Conservation (phyloP, 2,329 filamentous ascomycete genomes). For the Passalora sequoiae region DNA sequence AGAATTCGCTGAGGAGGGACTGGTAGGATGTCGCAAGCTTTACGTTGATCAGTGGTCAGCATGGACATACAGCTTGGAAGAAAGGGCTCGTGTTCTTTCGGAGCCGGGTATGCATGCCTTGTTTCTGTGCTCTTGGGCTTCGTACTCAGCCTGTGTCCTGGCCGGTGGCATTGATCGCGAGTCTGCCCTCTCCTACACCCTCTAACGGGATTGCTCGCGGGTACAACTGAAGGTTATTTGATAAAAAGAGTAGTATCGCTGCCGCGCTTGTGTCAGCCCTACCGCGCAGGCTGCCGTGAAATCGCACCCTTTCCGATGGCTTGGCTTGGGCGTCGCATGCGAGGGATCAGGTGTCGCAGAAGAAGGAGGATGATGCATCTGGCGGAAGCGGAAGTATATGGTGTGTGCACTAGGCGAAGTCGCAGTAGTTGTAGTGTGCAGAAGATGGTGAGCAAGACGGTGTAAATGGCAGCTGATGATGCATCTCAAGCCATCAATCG, state of each 20-base stretch:
- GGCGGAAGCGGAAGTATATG: not conserved
- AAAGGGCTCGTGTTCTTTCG: slow-evolving; percentile 4
- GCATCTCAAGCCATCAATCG: no score
- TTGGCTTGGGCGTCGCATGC: not conserved
- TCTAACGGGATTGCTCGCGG: not conserved
- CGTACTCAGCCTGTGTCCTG: slow-evolving; percentile 33
- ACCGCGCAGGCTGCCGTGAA: not conserved
- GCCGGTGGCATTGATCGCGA: slow-evolving; percentile 30
- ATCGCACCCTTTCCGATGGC: not conserved
- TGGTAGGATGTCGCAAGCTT: slow-evolving; percentile 97
- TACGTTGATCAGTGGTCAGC: slow-evolving; percentile 8
- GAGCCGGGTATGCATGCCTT: slow-evolving; percentile 25
- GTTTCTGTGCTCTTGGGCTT: slow-evolving; percentile 33
- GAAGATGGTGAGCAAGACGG: no score
- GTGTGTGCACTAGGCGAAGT: not conserved
- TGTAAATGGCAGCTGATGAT: no score
- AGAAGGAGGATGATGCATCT: not conserved
- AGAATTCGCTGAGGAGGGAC: slow-evolving; percentile 93
- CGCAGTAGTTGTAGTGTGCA: no score
- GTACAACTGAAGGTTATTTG: no score
- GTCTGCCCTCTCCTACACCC: not conserved
- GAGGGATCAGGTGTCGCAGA: not conserved
- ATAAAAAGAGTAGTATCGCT: no score
- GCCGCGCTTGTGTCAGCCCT: not conserved
- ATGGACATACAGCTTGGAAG: not conserved